Percentiles rank a stretch among this genome's conserved stretches.
Conservation (phyloP, 2,329 filamentous ascomycete species). For the Purpureocillium lavendulum region DNA sequence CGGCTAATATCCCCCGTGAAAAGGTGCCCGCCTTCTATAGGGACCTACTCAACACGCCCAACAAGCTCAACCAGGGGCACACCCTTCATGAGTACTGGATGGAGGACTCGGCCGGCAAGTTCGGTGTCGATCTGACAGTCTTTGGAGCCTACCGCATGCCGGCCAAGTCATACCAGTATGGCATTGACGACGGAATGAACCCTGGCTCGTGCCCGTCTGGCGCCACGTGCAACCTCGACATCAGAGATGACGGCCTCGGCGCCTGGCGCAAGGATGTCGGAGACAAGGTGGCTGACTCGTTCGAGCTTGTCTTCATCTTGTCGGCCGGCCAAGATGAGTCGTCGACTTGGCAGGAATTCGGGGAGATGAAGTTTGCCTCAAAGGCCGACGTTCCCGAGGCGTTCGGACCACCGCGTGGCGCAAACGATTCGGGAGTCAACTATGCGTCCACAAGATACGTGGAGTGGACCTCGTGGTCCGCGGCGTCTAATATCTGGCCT, state of each 20-base stretch:
- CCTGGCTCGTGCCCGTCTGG: conserved; percentile 34
- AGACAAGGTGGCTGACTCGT: conserved; percentile 35
- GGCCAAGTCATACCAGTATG: conserved; percentile 38
- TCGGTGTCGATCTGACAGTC: conserved; percentile 42
- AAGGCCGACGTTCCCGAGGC: conserved; percentile 37
- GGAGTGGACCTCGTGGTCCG: conserved; percentile 44
- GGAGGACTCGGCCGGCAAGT: conserved; percentile 44
- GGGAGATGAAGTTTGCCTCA: conserved; percentile 41
- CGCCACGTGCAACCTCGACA: conserved; percentile 34
- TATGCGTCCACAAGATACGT: conserved; percentile 42
- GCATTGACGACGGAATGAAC: conserved; percentile 40
- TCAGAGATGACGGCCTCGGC: conserved; percentile 38
- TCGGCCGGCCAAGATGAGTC: conserved; percentile 47
- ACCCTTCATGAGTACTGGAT: conserved; percentile 51
- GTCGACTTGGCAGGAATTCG: conserved; percentile 48
- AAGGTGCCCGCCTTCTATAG: conserved; percentile 41
- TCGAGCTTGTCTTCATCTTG: conserved; percentile 44
- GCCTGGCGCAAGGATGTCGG: conserved; percentile 44
- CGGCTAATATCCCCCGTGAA: conserved; percentile 30
- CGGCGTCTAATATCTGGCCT: conserved; percentile 43
- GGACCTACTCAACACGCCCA: conserved; percentile 40
- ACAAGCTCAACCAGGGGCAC: conserved; percentile 39
- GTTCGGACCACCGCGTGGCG: conserved; percentile 35
- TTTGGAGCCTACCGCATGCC: conserved; percentile 45
- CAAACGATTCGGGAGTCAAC: conserved; percentile 26